phyloP scores from a whole-genome alignment of 2,329 filamentous ascomycete genomes.

The Neocucurbitaria cava region DNA sequence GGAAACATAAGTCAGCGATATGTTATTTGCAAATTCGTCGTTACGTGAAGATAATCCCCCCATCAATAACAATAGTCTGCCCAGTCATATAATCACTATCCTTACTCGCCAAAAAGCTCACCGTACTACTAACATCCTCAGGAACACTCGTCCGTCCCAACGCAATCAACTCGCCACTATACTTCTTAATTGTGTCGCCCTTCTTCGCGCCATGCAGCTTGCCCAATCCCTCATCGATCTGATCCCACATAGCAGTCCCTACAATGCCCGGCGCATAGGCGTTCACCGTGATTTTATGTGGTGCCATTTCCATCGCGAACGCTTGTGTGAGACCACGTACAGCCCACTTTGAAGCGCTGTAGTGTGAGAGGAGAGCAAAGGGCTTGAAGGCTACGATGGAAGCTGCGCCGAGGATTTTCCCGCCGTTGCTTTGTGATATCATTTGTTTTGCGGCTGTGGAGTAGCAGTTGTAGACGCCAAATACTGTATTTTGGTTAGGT shows the following conservation, averaged over 20 bases:
- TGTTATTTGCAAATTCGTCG: neutral
- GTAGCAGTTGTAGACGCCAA: slow-evolving; percentile 71
- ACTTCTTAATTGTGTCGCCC: slow-evolving; percentile 64
- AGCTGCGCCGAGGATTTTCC: slow-evolving; percentile 60
- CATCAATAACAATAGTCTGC: slow-evolving; percentile 69
- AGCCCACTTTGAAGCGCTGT: slow-evolving; percentile 70
- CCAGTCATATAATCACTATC: slow-evolving; percentile 72
- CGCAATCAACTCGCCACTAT: slow-evolving; percentile 61
- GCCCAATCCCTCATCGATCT: slow-evolving; percentile 68
- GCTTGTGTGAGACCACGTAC: slow-evolving; percentile 71
- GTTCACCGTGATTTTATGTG: slow-evolving; percentile 70
- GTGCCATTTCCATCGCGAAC: slow-evolving; percentile 70
- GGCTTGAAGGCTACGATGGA: slow-evolving; percentile 67
- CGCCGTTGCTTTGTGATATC: slow-evolving; percentile 62
- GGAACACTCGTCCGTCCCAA: slow-evolving; percentile 65
- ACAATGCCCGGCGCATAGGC: slow-evolving; percentile 73
- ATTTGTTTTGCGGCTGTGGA: slow-evolving; percentile 68
- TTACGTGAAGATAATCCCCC: slow-evolving; percentile 61
- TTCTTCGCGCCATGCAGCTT: slow-evolving; percentile 59
- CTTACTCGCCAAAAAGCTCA: slow-evolving; percentile 66
- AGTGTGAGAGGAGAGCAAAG: slow-evolving; percentile 66
- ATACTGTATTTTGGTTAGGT: slow-evolving; percentile 49
- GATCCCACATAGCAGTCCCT: slow-evolving; percentile 72
- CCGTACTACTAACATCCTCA: slow-evolving; percentile 68
- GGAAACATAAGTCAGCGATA: no score